These are phyloP conservation scores for Epichloe sp. DNA, from an alignment of 2,329 filamentous ascomycete genomes.

Conservation along the genomic window DNA sequence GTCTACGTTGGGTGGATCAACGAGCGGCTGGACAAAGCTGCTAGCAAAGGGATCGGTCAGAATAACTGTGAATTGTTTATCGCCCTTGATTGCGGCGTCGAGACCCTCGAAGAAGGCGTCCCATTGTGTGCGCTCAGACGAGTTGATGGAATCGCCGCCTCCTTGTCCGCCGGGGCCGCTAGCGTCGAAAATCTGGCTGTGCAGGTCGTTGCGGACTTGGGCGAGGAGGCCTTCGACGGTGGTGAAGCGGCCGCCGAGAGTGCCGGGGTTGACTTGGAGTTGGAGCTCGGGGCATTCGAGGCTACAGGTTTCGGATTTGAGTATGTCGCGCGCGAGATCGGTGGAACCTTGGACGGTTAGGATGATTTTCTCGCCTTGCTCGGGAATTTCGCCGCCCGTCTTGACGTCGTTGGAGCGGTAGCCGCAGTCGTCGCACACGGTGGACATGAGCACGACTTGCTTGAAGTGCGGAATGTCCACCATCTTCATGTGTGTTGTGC, in stretches of 20 bases:
- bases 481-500: constrained; percentile 96
- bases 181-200: constrained; percentile 72
- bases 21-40: constrained; percentile 87
- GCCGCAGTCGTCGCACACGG: constrained; percentile 80
- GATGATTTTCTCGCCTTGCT: constrained; percentile 71
- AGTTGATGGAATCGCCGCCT: constrained; percentile 71
- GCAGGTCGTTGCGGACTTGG: constrained; percentile 82
- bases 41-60: constrained; percentile 81
- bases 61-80: constrained; percentile 68
- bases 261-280: constrained; percentile 82
- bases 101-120: constrained; percentile 66
- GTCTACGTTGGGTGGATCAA: constrained; percentile 56
- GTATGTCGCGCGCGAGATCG: constrained; percentile 82
- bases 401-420: constrained; percentile 97
- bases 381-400: constrained; percentile 85
- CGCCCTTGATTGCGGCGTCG: constrained; percentile 64
- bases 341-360: constrained; percentile 54
- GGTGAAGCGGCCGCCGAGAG: constrained; percentile 89
- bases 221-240: constrained; percentile 90
- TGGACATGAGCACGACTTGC: constrained; percentile 92
- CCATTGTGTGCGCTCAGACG: constrained; percentile 60
- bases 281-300: constrained; percentile 78
- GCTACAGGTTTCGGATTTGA: constrained; percentile 89
- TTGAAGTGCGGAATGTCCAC: constrained; percentile 97
- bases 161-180: constrained; percentile 39